Conservation (phyloP, 2,329 filamentous ascomycete genomes). For the Fusarium equiseti region DNA sequence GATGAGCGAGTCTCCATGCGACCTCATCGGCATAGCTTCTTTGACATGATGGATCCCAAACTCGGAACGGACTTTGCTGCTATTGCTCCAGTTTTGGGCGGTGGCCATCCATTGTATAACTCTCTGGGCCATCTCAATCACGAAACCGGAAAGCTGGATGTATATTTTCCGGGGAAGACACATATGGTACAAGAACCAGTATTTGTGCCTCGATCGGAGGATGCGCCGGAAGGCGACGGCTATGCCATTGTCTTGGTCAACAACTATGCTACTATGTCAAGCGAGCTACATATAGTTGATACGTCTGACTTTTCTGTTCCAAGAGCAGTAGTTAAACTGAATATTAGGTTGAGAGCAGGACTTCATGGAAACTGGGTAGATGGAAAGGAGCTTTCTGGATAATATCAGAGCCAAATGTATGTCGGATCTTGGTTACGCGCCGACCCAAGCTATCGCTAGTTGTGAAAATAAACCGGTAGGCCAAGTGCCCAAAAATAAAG, state of each 20-base stretch:
- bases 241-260: neutral
- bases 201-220: neutral
- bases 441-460: neutral
- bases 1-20: neutral
- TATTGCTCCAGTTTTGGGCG: neutral
- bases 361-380: neutral
- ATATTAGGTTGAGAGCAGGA: neutral
- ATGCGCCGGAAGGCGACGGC: neutral
- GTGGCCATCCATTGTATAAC: neutral
- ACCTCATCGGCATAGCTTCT: neutral
- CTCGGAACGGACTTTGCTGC: neutral
- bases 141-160: neutral
- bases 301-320: neutral
- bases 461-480: no score
- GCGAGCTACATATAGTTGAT: neutral
- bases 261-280: neutral
- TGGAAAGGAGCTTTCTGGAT: neutral
- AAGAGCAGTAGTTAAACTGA: neutral
- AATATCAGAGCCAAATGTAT: fast-evolving
- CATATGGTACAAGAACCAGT: neutral
- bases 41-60: neutral
- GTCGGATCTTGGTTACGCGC: neutral
- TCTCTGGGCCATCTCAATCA: neutral
- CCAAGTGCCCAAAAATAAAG: no score
- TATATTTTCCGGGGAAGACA: neutral